Evolutionary conservation across 768 basidiomycete species (phyloP).

Genomic region (Boletus pseudo-olivaceus): DNA sequence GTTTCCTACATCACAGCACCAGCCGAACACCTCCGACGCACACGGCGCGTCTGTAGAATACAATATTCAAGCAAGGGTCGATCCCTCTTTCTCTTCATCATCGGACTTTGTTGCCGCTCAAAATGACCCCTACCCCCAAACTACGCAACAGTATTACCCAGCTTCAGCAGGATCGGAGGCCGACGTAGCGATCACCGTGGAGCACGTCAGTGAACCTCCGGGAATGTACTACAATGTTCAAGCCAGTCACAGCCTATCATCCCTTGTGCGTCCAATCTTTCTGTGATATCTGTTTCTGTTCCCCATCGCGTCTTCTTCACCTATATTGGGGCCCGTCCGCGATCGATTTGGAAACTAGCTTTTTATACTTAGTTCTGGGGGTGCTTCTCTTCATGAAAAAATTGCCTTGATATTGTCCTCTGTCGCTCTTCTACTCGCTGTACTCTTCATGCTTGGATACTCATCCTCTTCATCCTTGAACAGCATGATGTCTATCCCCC

Average conservation of each 20-base stretch:
- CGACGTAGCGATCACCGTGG: conserved; percentile 16
- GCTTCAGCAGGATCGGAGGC: conserved; percentile 1
- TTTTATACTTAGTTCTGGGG: not conserved
- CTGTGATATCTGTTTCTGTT: not conserved
- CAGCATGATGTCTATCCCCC: conserved; percentile 16
- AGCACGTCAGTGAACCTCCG: conserved; percentile 10
- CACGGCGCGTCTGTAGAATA: not conserved
- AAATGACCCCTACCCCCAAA: conserved; percentile 1
- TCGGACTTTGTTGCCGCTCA: not conserved
- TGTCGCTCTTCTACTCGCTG: not conserved
- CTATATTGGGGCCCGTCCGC: too few species aligned
- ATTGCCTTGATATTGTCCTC: not conserved
- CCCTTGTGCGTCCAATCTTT: conserved; percentile 20
- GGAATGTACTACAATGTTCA: conserved; percentile 13
- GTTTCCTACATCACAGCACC: not conserved
- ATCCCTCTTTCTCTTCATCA: conserved; percentile 5
- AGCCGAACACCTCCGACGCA: not conserved
- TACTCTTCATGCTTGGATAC: not conserved
- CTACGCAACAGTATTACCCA: conserved; percentile 3
- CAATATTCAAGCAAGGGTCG: not conserved
- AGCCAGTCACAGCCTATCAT: conserved; percentile 19
- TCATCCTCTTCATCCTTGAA: not conserved
- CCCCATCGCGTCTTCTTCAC: not conserved
- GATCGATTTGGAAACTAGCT: not conserved
- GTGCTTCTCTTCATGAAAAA: not conserved